Evolutionary conservation across 2,329 filamentous ascomycete species (phyloP), one percentile per base, ranked within the genome.

Genomic region (Fusarium stilboides): DNA sequence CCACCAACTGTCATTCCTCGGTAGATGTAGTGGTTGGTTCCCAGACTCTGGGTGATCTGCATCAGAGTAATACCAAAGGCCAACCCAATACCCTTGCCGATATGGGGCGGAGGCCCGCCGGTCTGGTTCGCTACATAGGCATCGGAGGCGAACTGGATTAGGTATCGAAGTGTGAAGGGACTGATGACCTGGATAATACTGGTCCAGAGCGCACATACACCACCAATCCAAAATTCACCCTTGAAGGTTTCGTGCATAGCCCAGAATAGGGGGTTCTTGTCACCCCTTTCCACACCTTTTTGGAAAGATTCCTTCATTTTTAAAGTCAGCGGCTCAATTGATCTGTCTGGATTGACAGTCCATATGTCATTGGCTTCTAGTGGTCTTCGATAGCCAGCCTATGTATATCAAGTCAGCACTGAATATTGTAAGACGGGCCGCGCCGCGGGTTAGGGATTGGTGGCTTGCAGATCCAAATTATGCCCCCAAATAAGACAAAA

Each of bases 1-100:
- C 94, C 96, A 67, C 95, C 96, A 39, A 97, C 89, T 81, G 97
- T 90, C 92, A 97, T 97, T 22, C 95, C 94, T 22, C 91, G 89
- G 75, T 95, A 98, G 75, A 98, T 91, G 81, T 97, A 98, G 76
- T 98, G 95, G 75, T 94, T 97, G 3, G 90, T 93, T 26, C 89
- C 89, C 68, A 97, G 76, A 77, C 92, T 95, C 79, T 97, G 93
- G 13, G 91, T 76, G 20, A 94, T 85, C 78, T 98, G 94, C 93
- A 98, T 96, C 42, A 86, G 78, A 1, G 92, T 94, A 58, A 98
- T 91, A 10, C 93, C 95, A 57, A 98, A 79, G 3, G 94, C 94
- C 33, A 97, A 83, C 1, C 94, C 95, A 57, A 98, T 83, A 22
- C 95, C 96, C 45, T 85, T 84, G 5, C 90, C 90, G 50, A 98